Evolutionary conservation across 345 rosid genomes (phyloP).

Genomic region (Eucalyptus rudis): DNA sequence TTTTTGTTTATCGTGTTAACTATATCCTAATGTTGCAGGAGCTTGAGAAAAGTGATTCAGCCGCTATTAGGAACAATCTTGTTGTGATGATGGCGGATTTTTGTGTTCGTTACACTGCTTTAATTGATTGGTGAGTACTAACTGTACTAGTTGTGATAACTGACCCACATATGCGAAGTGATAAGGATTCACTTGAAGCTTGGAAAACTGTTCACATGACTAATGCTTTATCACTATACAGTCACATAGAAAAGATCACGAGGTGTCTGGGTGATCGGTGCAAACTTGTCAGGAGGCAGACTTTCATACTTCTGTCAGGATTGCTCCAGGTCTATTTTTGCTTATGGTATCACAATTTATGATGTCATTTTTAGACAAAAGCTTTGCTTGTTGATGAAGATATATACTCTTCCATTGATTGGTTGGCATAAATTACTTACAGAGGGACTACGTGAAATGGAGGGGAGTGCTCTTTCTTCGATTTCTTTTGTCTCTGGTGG

Average conservation of each 20-base stretch:
- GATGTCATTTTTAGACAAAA: neutral
- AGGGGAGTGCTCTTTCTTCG: constrained; percentile 85
- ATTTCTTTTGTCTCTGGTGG: constrained; percentile 78
- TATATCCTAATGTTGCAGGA: constrained; percentile 33
- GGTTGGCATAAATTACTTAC: neutral
- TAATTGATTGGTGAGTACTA: constrained; percentile 75
- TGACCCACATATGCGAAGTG: neutral
- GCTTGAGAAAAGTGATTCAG: constrained; percentile 82
- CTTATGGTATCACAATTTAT: neutral
- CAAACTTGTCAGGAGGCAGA: constrained; percentile 88
- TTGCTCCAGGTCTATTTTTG: constrained; percentile 60
- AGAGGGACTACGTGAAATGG: constrained; percentile 99
- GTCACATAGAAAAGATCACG: constrained; percentile 48
- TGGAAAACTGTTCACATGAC: neutral
- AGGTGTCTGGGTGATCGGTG: constrained; percentile 80
- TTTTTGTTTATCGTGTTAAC: neutral
- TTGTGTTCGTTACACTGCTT: constrained; percentile 84
- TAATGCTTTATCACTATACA: neutral
- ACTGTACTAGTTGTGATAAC: neutral
- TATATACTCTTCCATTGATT: neutral
- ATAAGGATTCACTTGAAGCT: neutral
- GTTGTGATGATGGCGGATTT: constrained; percentile 85
- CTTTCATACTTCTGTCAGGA: constrained; percentile 80
- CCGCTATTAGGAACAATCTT: constrained; percentile 85
- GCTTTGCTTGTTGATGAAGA: neutral